Conservation (phyloP, 1,284 basidiomycete species). For the Papiliotrema laurentii region DNA sequence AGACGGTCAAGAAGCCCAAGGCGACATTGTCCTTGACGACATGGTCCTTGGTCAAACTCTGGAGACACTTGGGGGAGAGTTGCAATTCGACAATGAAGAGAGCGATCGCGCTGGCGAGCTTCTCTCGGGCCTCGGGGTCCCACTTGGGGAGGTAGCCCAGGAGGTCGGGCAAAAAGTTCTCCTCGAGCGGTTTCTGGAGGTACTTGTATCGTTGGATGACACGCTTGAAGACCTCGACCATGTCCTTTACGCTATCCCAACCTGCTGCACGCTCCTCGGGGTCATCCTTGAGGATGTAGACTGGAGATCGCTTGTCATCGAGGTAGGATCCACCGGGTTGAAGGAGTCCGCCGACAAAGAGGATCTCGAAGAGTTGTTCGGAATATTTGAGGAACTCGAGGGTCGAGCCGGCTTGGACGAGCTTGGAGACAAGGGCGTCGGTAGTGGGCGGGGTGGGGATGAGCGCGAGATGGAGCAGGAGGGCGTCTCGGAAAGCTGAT, state of each 20-base stretch:
- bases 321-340: conserved; percentile 90
- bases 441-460: conserved; percentile 71
- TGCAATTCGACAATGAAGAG: conserved; percentile 78
- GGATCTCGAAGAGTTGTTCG: conserved; percentile 89
- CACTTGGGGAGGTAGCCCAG: conserved; percentile 85
- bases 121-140: conserved; percentile 68
- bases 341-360: conserved; percentile 88
- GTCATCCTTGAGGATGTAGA: conserved; percentile 36
- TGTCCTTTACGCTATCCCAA: conserved; percentile 66
- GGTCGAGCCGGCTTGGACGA: conserved; percentile 83
- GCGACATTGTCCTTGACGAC: conserved; percentile 87
- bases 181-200: conserved; percentile 92
- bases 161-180: conserved; percentile 71
- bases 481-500: conserved; percentile 87
- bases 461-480: conserved; percentile 88
- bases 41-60: conserved; percentile 84
- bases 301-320: conserved; percentile 64
- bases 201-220: conserved; percentile 98
- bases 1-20: conserved; percentile 67
- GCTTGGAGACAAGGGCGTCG: conserved; percentile 55
- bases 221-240: conserved; percentile 89
- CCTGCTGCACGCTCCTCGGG: conserved; percentile 13
- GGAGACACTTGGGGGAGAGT: conserved; percentile 68
- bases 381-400: conserved; percentile 95
- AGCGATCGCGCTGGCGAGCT: conserved; percentile 74